Conservation (phyloP, 345 rosid species). For the Erodium maritimum region DNA sequence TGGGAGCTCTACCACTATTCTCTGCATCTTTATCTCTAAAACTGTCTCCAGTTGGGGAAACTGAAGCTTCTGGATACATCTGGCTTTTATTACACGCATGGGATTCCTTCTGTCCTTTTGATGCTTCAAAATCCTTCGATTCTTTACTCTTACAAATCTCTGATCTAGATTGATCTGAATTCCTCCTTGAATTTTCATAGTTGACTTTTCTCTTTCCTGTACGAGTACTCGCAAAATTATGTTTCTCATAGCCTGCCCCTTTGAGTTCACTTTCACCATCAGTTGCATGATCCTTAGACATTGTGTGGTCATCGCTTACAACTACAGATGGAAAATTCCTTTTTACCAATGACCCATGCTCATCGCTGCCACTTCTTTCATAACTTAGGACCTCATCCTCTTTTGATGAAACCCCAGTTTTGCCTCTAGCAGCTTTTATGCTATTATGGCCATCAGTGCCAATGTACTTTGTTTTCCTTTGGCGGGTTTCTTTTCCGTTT, state of each 20-base stretch:
- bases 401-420: conserved; percentile 13
- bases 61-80: conserved; percentile 20
- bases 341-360: conserved; percentile 8
- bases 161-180: conserved; percentile 8
- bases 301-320: conserved; percentile 17
- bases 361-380: conserved; percentile 25
- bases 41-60: conserved; percentile 18
- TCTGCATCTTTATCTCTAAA: conserved; percentile 18
- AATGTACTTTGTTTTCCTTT: conserved; percentile 13
- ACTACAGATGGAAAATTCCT: conserved; percentile 23
- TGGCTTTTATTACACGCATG: conserved; percentile 18
- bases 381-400: conserved; percentile 15
- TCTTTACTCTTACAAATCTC: conserved; percentile 8
- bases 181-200: conserved; percentile 6
- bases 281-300: conserved; percentile 13
- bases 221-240: conserved; percentile 9
- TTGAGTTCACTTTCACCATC: conserved; percentile 17
- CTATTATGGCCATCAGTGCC: conserved; percentile 3
- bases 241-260: conserved; percentile 19
- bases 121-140: conserved; percentile 7
- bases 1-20: conserved; percentile 18
- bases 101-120: conserved; percentile 27
- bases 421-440: conserved; percentile 15
- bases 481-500: conserved; percentile 9
- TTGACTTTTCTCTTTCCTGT: conserved; percentile 13